These are phyloP conservation scores for Rhododendron henanense DNA, from an alignment of 148 eudicot species.

Conservation along the genomic window DNA sequence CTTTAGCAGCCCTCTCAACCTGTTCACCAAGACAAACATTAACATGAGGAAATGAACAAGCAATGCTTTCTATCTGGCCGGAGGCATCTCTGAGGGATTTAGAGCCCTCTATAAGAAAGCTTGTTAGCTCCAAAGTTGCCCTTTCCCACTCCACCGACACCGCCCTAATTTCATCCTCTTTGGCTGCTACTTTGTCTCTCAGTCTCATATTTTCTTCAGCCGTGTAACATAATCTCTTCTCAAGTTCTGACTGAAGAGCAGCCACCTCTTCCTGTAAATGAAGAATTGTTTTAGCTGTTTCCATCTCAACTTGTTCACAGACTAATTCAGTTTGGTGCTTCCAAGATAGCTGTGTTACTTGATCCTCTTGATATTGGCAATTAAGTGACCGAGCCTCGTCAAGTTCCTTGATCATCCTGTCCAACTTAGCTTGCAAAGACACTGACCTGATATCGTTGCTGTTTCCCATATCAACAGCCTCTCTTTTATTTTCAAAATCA, in stretches of 20 bases:
- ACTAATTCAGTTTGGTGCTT: slow-evolving; percentile 41
- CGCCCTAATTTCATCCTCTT: slow-evolving; percentile 39
- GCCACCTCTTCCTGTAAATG: slow-evolving; percentile 56
- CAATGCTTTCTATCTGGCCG: slow-evolving; percentile 38
- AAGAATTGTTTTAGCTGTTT: slow-evolving; percentile 52
- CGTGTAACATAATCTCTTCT: slow-evolving; percentile 29
- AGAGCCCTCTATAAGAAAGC: slow-evolving; percentile 55
- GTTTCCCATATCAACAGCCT: slow-evolving; percentile 2
- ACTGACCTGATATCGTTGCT: slow-evolving; percentile 15
- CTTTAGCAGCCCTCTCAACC: slow-evolving; percentile 49
- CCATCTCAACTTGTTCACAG: slow-evolving; percentile 52
- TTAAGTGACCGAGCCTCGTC: slow-evolving; percentile 39
- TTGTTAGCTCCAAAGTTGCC: slow-evolving; percentile 59
- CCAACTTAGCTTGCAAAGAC: slow-evolving; percentile 38
- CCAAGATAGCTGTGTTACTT: slow-evolving; percentile 22
- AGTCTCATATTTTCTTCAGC: slow-evolving; percentile 42
- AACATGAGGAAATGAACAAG: slow-evolving; percentile 44
- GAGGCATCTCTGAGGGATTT: slow-evolving; percentile 58
- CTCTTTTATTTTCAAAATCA: slow-evolving; percentile 11
- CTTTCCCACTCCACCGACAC: slow-evolving; percentile 50
- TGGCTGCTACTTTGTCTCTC: slow-evolving; percentile 33
- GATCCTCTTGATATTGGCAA: slow-evolving; percentile 36
- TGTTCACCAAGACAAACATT: slow-evolving; percentile 44
- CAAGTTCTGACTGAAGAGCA: slow-evolving; percentile 42
- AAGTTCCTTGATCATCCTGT: slow-evolving; percentile 40